phyloP scores from a whole-genome alignment of 441 rosid species.

The Pelargonium australe region DNA sequence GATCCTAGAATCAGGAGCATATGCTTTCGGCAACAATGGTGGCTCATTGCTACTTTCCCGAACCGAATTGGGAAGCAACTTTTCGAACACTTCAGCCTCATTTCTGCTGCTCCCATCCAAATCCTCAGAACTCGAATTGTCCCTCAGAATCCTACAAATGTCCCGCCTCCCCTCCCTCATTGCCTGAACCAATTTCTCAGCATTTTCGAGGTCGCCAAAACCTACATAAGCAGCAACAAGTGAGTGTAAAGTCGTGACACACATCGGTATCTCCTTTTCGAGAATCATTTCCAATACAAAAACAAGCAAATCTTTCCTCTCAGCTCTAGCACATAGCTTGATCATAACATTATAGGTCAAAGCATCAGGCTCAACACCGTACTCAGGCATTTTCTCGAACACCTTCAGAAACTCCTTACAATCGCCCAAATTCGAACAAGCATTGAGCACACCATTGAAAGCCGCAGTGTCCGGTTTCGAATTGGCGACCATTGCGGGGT shows the following conservation, averaged over 20 bases:
- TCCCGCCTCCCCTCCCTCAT: conserved; percentile 86
- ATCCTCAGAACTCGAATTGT: conserved; percentile 29
- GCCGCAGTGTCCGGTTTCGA: conserved; percentile 82
- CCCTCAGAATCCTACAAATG: conserved; percentile 66
- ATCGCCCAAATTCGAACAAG: conserved; percentile 80
- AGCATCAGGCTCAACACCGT: conserved; percentile 61
- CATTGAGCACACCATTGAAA: conserved; percentile 76
- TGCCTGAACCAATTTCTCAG: conserved; percentile 76
- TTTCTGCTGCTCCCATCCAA: conserved; percentile 18
- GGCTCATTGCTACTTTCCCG: conserved; percentile 37
- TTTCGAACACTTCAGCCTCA: conserved; percentile 40
- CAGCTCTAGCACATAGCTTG: conserved; percentile 69
- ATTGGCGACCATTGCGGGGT: conserved; percentile 41
- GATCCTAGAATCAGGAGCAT: conserved; percentile 64
- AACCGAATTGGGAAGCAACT: conserved; percentile 58
- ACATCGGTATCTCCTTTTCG: conserved; percentile 44
- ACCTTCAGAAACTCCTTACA: conserved; percentile 45
- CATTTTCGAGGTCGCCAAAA: conserved; percentile 65
- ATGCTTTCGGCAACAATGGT: conserved; percentile 56
- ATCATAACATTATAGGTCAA: conserved; percentile 75
- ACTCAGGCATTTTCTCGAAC: conserved; percentile 66
- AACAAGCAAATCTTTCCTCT: conserved; percentile 67
- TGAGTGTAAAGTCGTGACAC: conserved; percentile 77
- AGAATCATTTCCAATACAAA: conserved; percentile 66
- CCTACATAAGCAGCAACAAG: conserved; percentile 93